Conservation (phyloP, 306 rosid genomes). For the Ceratonia siliqua region DNA sequence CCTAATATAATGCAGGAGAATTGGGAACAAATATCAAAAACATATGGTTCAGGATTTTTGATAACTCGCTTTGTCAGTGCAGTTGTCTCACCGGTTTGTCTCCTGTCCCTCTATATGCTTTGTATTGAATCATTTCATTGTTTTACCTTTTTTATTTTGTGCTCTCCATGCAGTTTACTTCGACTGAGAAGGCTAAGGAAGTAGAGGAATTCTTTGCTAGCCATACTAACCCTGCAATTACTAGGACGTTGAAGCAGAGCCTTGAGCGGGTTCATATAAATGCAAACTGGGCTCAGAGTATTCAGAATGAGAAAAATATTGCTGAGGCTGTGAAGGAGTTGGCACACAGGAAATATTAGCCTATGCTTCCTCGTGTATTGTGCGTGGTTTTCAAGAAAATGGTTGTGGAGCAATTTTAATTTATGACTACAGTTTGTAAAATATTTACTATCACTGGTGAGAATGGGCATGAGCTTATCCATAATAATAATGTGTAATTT, state of each 20-base stretch:
- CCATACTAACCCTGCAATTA: conserved; percentile 49
- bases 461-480: neutral
- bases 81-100: conserved; percentile 77
- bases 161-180: conserved; percentile 67
- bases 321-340: conserved; percentile 53
- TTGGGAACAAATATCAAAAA: conserved; percentile 64
- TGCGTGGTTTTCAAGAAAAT: neutral
- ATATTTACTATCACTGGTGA: conserved; percentile 1
- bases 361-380: neutral
- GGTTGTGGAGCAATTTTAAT: neutral
- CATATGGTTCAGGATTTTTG: conserved; percentile 79
- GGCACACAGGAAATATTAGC: conserved; percentile 46
- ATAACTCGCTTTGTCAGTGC: conserved; percentile 69
- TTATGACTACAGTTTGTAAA: neutral
- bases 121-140: too few species aligned
- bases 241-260: conserved; percentile 92
- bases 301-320: conserved; percentile 58
- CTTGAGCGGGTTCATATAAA: conserved; percentile 74
- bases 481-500: neutral
- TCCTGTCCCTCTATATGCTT: conserved; percentile 25
- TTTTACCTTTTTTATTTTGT: neutral
- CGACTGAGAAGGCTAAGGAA: conserved; percentile 78
- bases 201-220: conserved; percentile 75
- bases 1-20: conserved; percentile 52
- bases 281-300: conserved; percentile 70